Evolutionary conservation across 2,329 filamentous ascomycete genomes (phyloP).

Genomic region (Corniculantispora saksenae): DNA sequence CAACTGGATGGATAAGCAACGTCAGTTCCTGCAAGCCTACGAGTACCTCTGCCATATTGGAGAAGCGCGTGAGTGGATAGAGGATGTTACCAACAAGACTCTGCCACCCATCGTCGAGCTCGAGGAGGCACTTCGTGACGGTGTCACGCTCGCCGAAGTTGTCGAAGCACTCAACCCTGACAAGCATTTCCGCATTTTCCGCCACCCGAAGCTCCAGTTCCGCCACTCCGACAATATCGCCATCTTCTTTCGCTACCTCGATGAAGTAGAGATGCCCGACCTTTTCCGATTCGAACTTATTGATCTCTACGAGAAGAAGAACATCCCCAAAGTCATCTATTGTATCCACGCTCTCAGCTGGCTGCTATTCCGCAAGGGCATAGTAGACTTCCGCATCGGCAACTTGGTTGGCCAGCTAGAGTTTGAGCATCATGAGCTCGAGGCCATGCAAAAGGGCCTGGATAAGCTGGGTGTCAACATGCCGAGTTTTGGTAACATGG

Average conservation of each 20-base stretch:
- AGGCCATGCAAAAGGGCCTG: constrained; percentile 94
- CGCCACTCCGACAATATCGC: constrained; percentile 98
- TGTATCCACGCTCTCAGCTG: constrained; percentile 97
- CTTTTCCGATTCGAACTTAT: constrained; percentile 96
- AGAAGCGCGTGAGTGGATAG: constrained; percentile 99
- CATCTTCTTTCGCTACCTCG: constrained; percentile 90
- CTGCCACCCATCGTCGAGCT: constrained; percentile 92
- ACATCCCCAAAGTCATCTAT: constrained; percentile 98
- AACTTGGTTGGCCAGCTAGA: constrained; percentile 95
- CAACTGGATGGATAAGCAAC: constrained; percentile 99
- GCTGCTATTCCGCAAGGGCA: constrained; percentile 93
- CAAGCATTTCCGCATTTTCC: constrained; percentile 78
- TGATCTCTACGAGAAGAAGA: constrained; percentile 98
- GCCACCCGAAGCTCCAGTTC: constrained; percentile 81
- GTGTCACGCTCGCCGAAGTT: constrained; percentile 90
- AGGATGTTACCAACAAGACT: constrained; percentile 79
- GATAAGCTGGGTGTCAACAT: constrained; percentile 94
- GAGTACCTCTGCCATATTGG: constrained; percentile 99
- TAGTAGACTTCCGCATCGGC: constrained; percentile 93
- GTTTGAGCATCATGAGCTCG: constrained; percentile 96
- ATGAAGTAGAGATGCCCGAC: constrained; percentile 89
- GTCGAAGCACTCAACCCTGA: constrained; percentile 85
- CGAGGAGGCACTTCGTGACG: constrained; percentile 88
- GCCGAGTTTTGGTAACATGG: constrained; percentile 98
- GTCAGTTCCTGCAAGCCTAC: constrained; percentile 94